These are phyloP conservation scores for Straminergon stramineum DNA, from an alignment of 225 moss, liverwort and hornwort genomes.

Conservation along the genomic window DNA sequence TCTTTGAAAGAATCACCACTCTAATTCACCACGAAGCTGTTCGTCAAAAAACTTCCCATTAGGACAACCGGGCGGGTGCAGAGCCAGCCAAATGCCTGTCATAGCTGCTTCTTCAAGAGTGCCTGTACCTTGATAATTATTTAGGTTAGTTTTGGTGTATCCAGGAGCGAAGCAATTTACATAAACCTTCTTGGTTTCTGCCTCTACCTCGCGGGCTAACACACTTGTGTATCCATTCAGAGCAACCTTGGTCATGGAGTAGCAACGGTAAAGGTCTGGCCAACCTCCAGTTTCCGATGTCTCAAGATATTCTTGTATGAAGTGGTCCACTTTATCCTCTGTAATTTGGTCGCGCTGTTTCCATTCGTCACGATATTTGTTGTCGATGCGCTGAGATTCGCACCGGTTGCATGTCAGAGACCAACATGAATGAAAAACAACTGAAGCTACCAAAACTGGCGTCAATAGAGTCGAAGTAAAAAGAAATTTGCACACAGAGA, in stretches of 20 bases:
- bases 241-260: not conserved
- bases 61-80: slow-evolving; percentile 12
- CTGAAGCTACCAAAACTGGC: not conserved
- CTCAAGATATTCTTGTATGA: not conserved
- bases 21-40: not conserved
- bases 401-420: not conserved
- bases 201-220: not conserved
- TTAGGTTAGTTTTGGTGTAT: not conserved
- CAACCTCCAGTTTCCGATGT: not conserved
- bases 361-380: not conserved
- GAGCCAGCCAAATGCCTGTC: slow-evolving; percentile 16
- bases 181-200: not conserved
- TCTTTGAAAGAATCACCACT: not conserved
- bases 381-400: not conserved
- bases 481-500: not conserved
- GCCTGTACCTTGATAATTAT: not conserved
- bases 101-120: not conserved
- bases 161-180: slow-evolving; percentile 15
- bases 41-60: not conserved
- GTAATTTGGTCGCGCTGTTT: slow-evolving; percentile 1
- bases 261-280: not conserved
- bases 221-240: slow-evolving; percentile 1
- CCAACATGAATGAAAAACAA: not conserved
- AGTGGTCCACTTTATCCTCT: not conserved
- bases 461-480: not conserved